Evolutionary conservation across 805 yeast genomes (phyloP).

Genomic region (Candida maris): DNA sequence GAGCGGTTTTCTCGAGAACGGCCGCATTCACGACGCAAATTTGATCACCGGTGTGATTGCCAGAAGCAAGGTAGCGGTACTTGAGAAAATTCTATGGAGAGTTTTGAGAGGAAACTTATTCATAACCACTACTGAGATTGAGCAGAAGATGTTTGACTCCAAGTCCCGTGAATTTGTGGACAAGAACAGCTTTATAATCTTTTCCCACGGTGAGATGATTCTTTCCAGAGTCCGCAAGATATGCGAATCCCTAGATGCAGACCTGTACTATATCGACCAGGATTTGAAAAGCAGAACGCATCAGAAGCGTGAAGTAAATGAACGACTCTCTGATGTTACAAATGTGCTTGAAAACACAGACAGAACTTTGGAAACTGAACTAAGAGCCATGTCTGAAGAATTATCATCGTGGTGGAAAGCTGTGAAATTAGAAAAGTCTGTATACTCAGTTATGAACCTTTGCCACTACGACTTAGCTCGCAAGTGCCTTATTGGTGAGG

Average conservation of each 20-base stretch:
- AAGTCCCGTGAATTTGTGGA: conserved; percentile 53
- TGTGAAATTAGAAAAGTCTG: conserved; percentile 52
- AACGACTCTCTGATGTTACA: conserved; percentile 49
- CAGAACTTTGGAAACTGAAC: conserved; percentile 57
- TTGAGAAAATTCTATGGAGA: conserved; percentile 89
- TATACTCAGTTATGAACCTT: conserved; percentile 56
- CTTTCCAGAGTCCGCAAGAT: conserved; percentile 72
- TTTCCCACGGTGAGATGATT: conserved; percentile 84
- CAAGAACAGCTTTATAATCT: conserved; percentile 82
- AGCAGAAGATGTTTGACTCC: conserved; percentile 62
- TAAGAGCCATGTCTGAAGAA: conserved; percentile 60
- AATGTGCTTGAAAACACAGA: conserved; percentile 48
- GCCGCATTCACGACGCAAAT: conserved; percentile 36
- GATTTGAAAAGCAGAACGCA: conserved; percentile 35
- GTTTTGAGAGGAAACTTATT: conserved; percentile 88
- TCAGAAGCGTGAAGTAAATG: conserved; percentile 41
- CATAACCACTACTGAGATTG: conserved; percentile 69
- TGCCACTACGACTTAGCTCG: conserved; percentile 68
- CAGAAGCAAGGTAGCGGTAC: conserved; percentile 60
- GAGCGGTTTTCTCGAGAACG: conserved; percentile 37
- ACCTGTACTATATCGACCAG: conserved; percentile 58
- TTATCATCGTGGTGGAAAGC: conserved; percentile 55
- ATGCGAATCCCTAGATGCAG: conserved; percentile 87
- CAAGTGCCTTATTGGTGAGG: conserved; percentile 66
- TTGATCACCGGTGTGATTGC: conserved; percentile 81